Evolutionary conservation across 306 rosid species (phyloP), one percentile per base, ranked within the genome.

Genomic region (Sicyos edulis): DNA sequence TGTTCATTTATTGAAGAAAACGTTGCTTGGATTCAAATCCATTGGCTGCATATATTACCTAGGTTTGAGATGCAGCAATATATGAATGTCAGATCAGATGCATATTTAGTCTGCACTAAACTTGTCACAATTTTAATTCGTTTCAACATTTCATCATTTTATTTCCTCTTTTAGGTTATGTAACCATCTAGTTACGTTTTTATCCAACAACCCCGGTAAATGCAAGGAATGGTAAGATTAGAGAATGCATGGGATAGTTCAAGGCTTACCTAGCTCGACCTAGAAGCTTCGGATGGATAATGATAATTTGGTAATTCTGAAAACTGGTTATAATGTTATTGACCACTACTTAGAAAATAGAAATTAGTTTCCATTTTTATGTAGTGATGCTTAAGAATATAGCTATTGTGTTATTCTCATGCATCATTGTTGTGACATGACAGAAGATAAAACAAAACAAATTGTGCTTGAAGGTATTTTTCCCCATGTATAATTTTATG

Each of bases 401-500:
- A 9, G 70, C 26, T 63, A 37, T 40, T 40, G 50, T 64, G 70
- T 21, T 64, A 40, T 64, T 22, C 14, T 17, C 70, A 8, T 62
- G 49, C 50, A 16, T 32, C 69, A 37, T 59, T 34, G 9, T 37
- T 40, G 16, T 10, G 70, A 40, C 22, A 37, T 64, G 70, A 10
- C 26, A 64, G 52, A 40, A 40, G 29, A 64, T 40, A 64, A 40
- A 0, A 64, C 29, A n/a, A 20, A 40, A 64, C 1, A 29, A 29
- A 8, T 10, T 16, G 70, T 40, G 26, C 70, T 64, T n/a, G 34
- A 40, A 17, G 53, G 50, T 20, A 44, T 44, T 65, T 65, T 44
- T 65, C 37, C 44, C 19, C 54, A 12, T 64, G 49, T 64, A 17
- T 64, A n/a, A 19, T 11, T 65, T 65, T 65, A 42, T 65, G 49